Evolutionary conservation across 345 rosid genomes (phyloP), one percentile per base, ranked within the genome.

Genomic region (Salix dunnii): DNA sequence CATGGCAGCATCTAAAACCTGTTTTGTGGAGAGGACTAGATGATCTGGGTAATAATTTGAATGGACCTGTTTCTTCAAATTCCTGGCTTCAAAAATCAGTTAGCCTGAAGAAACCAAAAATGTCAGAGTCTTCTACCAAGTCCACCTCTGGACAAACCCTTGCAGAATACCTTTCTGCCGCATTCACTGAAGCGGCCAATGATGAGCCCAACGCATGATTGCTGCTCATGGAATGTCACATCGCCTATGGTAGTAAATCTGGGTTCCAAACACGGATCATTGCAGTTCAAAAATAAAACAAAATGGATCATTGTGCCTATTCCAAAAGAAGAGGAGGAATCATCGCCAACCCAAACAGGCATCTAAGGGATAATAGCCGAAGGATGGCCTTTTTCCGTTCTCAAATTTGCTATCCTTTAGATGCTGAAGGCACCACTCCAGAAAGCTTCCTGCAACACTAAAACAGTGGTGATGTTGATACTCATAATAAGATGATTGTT

Each of bases 151-250:
- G 82, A 80, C 87, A 77, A 69, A 89, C 90, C 85, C 97, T 95
- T 68, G 95, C 99, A 55, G 94, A 91, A 68, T 95, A 87, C 81
- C 97, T 94, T 67, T 92, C 97, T 77, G 88, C 94, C 72, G 86
- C 95, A 55, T 84, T 92, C 71, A 84, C 90, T 69, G 94, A 92
- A 79, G 89, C 89, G 31, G 68, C 78, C 27, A 79, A 81, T 12
- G 82, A 84, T 73, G 67, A 38, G n/a, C 11, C 74, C 49, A 36
- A 35, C 48, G 51, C 2, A 31, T 77, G 51, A 63, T 33, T 60
- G 74, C 64, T 49, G 33, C n/a, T 30, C 64, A 35, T 16, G 65
- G 49, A 17, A 18, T 36, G 62, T 53, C 25, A 2, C 51, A 16
- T 67, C 31, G 23, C 16, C 27, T 70, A 35, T 18, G 4, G 21